Evolutionary conservation across 495 filamentous ascomycete species (phyloP).

Genomic region (Penicillium pancosmium): DNA sequence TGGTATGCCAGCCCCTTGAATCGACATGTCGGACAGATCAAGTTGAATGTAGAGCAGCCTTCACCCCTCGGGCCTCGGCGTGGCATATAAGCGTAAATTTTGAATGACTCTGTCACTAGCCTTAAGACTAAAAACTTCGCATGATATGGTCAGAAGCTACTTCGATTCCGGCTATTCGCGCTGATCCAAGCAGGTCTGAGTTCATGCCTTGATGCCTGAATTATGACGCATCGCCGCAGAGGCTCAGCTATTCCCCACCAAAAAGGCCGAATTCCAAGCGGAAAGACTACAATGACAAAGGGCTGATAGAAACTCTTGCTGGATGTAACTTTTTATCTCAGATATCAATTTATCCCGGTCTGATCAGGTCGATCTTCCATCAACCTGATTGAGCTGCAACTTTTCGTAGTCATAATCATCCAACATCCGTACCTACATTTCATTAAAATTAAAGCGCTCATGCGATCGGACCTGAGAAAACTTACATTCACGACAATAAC

Average conservation of each 20-base stretch:
- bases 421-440: not conserved
- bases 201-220: slow-evolving; percentile 10
- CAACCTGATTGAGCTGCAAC: slow-evolving; percentile 5
- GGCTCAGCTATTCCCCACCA: not conserved
- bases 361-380: not conserved
- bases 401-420: slow-evolving; percentile 9
- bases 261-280: too few relatives aligned
- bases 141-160: too few relatives aligned
- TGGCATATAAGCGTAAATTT: too few relatives aligned
- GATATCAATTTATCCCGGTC: too few relatives aligned
- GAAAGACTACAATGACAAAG: too few relatives aligned
- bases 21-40: not conserved
- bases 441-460: not conserved
- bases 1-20: slow-evolving; percentile 5
- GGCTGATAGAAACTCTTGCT: too few relatives aligned
- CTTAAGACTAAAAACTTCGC: too few relatives aligned
- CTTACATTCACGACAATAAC: slow-evolving; percentile 12
- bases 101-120: too few relatives aligned
- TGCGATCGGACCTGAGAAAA: not conserved
- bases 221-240: not conserved
- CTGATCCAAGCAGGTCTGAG: not conserved
- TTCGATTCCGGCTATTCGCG: too few relatives aligned
- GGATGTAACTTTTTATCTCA: not conserved
- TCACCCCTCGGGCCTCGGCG: too few relatives aligned
- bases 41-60: not conserved